Base-by-base conservation (phyloP, 768 basidiomycete genomes). In the Kwoniella sp. region DNA sequence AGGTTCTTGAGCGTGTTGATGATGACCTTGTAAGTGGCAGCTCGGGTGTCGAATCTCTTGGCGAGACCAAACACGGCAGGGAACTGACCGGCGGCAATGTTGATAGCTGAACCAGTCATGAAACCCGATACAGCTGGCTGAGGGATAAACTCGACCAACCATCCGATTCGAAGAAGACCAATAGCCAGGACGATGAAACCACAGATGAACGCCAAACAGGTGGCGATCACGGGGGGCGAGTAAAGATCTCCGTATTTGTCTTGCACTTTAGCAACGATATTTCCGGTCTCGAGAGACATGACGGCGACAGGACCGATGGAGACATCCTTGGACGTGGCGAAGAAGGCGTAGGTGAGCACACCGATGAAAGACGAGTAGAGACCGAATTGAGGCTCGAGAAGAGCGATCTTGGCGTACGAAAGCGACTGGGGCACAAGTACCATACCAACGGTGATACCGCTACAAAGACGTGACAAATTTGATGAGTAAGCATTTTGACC, bases 291-390 rank as follows among this genome's bases (percentile, higher is more conserved):
- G 56, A 96, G 85, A 1, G 92, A 94, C 93, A 99, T 96, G 78
- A 99, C 95, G 8, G 96, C 95, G 71, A 98, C 95, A 1, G 96
- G 96, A 55, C 96, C 96, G 71, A 99, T 98, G n/a, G 93, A 94
- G 47, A 99, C 91, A 84, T 99, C 96, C 81, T 97, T 97, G 29
- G 92, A 92, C 0, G 96, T 98, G 25, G 93, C 95, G 76, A 98
- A 97, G 82, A 96, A 78, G 55, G 79, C 77, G 67, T 81, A 81
- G 48, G 74, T 74, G 55, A 74, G 62, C 51, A 79, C 74, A 62
- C 73, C 76, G 71, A 96, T 87, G 76, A 97, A 95, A 2, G 92
- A 91, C 0, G 92, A 94, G 78, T 96, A 96, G 2, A 98, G 85
- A 58, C 95, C 95, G 77, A 92, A 98, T 82, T 98, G 86, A 1